Percentiles rank a stretch among this genome's conserved stretches.
Evolutionary conservation across 2,329 filamentous ascomycete genomes (phyloP).

Genomic region (Neopestalotiopsis clavispora): DNA sequence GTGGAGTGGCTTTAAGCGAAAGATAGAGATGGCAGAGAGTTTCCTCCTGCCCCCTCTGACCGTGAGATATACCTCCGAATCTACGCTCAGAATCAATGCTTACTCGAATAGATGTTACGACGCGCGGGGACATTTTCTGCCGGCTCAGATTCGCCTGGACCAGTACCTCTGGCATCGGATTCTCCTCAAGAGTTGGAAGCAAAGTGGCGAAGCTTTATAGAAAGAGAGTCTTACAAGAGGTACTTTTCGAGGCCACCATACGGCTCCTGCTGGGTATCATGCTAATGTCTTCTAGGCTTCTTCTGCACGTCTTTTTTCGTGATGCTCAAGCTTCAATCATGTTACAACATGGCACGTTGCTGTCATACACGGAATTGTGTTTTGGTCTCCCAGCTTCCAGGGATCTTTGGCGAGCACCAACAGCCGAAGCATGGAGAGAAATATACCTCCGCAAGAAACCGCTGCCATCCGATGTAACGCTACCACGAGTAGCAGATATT

Average conservation of each 20-base stretch:
- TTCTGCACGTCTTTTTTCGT: conserved; percentile 31
- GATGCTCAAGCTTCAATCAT: conserved; percentile 30
- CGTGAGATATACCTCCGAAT: conserved; percentile 23
- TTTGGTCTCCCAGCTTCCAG: conserved; percentile 31
- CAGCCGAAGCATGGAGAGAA: conserved; percentile 31
- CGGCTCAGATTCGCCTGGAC: conserved; percentile 24
- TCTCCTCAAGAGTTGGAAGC: conserved; percentile 26
- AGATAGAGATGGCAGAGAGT: conserved; percentile 64
- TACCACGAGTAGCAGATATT: conserved; percentile 30
- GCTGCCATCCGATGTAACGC: conserved; percentile 19
- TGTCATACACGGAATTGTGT: conserved; percentile 31
- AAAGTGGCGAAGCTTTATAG: conserved; percentile 33
- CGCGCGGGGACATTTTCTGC: conserved; percentile 42
- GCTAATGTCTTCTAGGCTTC: conserved; percentile 24
- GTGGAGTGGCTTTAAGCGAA: conserved; percentile 63
- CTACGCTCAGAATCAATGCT: conserved; percentile 10
- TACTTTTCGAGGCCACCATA: not conserved
- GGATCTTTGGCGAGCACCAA: conserved; percentile 32
- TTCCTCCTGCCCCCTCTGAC: conserved; percentile 59
- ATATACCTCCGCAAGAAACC: conserved; percentile 28
- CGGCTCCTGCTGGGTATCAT: not conserved
- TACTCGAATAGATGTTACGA: conserved; percentile 51
- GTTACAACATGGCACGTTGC: conserved; percentile 28
- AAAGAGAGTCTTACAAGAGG: conserved; percentile 34
- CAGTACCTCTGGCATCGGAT: conserved; percentile 26